phyloP scores from a whole-genome alignment of 2,329 filamentous ascomycete species.

The Ophiostoma sp. region DNA sequence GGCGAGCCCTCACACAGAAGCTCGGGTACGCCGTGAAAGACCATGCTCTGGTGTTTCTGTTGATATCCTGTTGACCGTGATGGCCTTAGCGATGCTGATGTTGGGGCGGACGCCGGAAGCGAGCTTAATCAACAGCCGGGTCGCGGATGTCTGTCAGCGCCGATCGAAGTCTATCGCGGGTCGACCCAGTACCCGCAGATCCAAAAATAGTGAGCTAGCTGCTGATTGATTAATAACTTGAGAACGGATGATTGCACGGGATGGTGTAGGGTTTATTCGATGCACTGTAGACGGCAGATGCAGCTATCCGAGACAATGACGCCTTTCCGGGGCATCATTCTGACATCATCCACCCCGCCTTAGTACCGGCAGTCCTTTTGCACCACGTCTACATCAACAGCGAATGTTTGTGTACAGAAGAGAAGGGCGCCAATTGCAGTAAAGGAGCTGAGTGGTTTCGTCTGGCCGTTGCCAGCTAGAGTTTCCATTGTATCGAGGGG shows the following conservation, averaged over 20 bases:
- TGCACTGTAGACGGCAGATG: too few relatives aligned
- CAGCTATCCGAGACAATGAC: background rate
- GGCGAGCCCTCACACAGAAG: slow-evolving; percentile 11
- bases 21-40: slow-evolving; percentile 10
- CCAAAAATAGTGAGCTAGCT: background rate
- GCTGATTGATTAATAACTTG: too few relatives aligned
- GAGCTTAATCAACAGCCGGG: background rate
- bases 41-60: background rate
- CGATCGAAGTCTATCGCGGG: background rate
- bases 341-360: slow-evolving; percentile 5
- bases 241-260: too few relatives aligned
- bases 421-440: background rate
- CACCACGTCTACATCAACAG: background rate
- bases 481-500: too few relatives aligned
- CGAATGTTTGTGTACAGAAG: background rate
- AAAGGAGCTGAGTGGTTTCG: background rate
- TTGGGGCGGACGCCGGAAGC: too few relatives aligned
- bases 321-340: background rate
- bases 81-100: too few relatives aligned
- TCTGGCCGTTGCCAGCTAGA: too few relatives aligned
- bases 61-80: too few relatives aligned
- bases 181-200: background rate
- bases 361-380: background rate
- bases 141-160: background rate
- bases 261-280: too few relatives aligned